Conservation (phyloP, 306 rosid genomes). For the Phaseolus lunatus region DNA sequence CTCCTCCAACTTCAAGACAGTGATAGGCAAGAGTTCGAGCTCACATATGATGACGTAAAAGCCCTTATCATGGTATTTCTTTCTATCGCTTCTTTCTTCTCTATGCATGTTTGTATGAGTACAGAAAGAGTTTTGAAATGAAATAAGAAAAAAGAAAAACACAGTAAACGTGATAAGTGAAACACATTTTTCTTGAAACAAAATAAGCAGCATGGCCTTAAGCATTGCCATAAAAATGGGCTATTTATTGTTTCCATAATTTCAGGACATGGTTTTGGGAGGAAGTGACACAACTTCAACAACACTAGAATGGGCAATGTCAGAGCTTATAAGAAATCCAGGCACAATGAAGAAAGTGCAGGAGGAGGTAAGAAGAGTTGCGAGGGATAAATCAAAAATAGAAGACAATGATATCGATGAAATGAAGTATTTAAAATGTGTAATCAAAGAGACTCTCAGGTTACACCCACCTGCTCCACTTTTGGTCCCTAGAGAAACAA, state of each 20-base stretch:
- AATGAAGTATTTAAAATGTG: constrained; percentile 54
- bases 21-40: constrained; percentile 38
- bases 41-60: constrained; percentile 47
- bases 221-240: too few species aligned
- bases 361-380: constrained; percentile 60
- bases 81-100: background rate
- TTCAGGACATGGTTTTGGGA: constrained; percentile 58
- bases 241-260: background rate
- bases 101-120: background rate
- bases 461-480: constrained; percentile 60
- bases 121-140: too few species aligned
- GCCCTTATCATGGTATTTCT: constrained; percentile 45
- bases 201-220: too few species aligned
- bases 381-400: constrained; percentile 48
- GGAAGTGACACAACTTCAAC: constrained; percentile 55
- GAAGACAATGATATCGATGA: constrained; percentile 46
- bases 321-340: constrained; percentile 40
- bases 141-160: too few species aligned
- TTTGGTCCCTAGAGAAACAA: constrained; percentile 50
- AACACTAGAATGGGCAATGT: constrained; percentile 55
- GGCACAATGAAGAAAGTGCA: too few species aligned
- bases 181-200: too few species aligned
- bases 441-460: constrained; percentile 37
- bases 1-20: constrained; percentile 43
- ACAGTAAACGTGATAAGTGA: too few species aligned